These are phyloP conservation scores for Sugiyamaella boreocaroliniensis DNA, from an alignment of 805 yeast species.

Conservation along the genomic window DNA sequence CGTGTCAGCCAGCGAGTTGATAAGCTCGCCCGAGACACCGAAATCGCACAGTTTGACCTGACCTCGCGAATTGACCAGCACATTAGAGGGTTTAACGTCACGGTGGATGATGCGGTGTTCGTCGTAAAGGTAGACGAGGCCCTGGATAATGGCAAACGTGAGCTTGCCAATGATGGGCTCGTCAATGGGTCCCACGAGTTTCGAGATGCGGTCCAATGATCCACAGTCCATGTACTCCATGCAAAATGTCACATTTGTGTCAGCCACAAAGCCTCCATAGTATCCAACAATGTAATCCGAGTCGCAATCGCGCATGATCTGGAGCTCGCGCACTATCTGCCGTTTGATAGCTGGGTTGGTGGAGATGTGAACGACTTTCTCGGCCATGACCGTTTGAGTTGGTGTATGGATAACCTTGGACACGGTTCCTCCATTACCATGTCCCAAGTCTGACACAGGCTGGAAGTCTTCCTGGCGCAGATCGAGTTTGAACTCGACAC, in stretches of 20 bases:
- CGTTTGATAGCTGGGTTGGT: constrained; percentile 69
- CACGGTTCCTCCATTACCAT: constrained; percentile 93
- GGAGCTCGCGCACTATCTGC: constrained; percentile 80
- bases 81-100: constrained; percentile 94
- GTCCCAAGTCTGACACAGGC: constrained; percentile 70
- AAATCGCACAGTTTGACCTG: constrained; percentile 90
- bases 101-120: constrained; percentile 87
- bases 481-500: constrained; percentile 47
- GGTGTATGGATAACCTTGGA: constrained; percentile 84
- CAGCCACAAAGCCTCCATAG: constrained; percentile 79
- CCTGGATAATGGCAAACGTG: constrained; percentile 69
- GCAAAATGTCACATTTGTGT: constrained; percentile 71
- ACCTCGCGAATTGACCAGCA: constrained; percentile 78
- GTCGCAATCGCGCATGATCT: constrained; percentile 85
- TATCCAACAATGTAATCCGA: constrained; percentile 76
- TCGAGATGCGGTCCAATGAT: constrained; percentile 73
- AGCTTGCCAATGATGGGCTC: constrained; percentile 66
- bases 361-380: constrained; percentile 80
- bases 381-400: constrained; percentile 81
- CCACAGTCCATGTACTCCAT: constrained; percentile 97
- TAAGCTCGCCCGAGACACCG: constrained; percentile 89
- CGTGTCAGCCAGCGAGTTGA: constrained; percentile 92
- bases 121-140: constrained; percentile 73
- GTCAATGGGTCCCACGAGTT: constrained; percentile 55
- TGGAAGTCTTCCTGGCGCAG: constrained; percentile 63